Conservation (phyloP, 2,329 filamentous ascomycete species). For the Pezizomycotina sp. region DNA sequence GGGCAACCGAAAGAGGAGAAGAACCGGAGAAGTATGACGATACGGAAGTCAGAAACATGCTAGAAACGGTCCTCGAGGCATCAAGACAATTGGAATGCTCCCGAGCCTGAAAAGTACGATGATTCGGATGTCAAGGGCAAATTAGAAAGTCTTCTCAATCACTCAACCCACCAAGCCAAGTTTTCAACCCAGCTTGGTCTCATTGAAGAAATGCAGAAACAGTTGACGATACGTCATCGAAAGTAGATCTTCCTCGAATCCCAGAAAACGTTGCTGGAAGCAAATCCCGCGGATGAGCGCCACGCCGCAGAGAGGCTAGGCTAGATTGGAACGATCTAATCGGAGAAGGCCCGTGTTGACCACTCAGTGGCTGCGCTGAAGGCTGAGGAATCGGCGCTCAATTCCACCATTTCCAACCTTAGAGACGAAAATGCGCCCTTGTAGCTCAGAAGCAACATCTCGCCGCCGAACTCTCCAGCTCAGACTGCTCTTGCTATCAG, state of each 20-base stretch:
- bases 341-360: constrained; percentile 48
- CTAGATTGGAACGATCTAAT: constrained; percentile 61
- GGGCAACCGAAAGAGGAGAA: constrained; percentile 36
- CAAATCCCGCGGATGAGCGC: constrained; percentile 21
- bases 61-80: constrained; percentile 34
- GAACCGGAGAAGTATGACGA: constrained; percentile 48
- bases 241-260: constrained; percentile 65
- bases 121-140: constrained; percentile 26
- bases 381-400: constrained; percentile 38
- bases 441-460: constrained; percentile 62
- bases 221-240: constrained; percentile 67
- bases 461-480: constrained; percentile 68
- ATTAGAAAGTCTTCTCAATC: constrained; percentile 41
- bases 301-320: constrained; percentile 50
- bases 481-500: constrained; percentile 78
- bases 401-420: constrained; percentile 41
- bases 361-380: constrained; percentile 27
- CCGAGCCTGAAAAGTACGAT: constrained; percentile 14
- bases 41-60: constrained; percentile 41
- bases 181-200: constrained; percentile 61
- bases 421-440: constrained; percentile 54
- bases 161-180: constrained; percentile 49
- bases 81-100: constrained; percentile 26
- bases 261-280: constrained; percentile 39
- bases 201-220: constrained; percentile 73